These are phyloP conservation scores for Tylopilus subfusipes DNA, from an alignment of 768 basidiomycete genomes.

Conservation along the genomic window DNA sequence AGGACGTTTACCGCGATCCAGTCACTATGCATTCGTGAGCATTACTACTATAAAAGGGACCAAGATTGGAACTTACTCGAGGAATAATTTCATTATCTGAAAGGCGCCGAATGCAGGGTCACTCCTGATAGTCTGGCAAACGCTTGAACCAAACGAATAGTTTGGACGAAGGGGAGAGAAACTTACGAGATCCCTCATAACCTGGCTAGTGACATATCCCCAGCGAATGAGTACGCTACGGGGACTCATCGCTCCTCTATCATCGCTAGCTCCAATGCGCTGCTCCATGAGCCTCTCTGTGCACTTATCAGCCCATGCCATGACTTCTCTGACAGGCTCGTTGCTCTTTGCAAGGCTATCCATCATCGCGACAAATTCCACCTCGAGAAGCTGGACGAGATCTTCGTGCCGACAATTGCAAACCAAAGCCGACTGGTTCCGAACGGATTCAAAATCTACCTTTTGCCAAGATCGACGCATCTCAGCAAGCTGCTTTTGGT, in stretches of 20 bases:
- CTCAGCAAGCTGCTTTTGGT: conserved; percentile 78
- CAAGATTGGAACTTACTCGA: conserved; percentile 58
- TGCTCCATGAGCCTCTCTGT: conserved; percentile 79
- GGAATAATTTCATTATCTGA: conserved; percentile 86
- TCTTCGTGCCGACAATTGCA: conserved; percentile 93
- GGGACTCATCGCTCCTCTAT: conserved; percentile 79
- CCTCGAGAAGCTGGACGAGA: conserved; percentile 78
- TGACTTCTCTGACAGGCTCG: conserved; percentile 82
- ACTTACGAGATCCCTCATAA: conserved; percentile 86
- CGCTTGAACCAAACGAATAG: neutral
- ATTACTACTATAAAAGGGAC: conserved; percentile 7
- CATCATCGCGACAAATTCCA: conserved; percentile 77
- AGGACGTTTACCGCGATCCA: conserved; percentile 91
- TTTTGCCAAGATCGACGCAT: conserved; percentile 88
- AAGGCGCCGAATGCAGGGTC: conserved; percentile 92
- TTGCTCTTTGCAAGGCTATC: conserved; percentile 66
- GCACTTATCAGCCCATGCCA: conserved; percentile 90
- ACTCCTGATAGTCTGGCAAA: conserved; percentile 78
- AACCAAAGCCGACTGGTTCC: conserved; percentile 89
- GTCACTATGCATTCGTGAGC: conserved; percentile 50
- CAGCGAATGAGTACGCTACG: conserved; percentile 85
- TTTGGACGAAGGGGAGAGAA: neutral
- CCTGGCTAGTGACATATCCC: conserved; percentile 91
- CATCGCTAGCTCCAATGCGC: conserved; percentile 59
- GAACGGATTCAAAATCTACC: conserved; percentile 86